Evolutionary conservation across 495 filamentous ascomycete species (phyloP), one percentile per base, ranked within the genome.

Genomic region (Penicillium arizonense): DNA sequence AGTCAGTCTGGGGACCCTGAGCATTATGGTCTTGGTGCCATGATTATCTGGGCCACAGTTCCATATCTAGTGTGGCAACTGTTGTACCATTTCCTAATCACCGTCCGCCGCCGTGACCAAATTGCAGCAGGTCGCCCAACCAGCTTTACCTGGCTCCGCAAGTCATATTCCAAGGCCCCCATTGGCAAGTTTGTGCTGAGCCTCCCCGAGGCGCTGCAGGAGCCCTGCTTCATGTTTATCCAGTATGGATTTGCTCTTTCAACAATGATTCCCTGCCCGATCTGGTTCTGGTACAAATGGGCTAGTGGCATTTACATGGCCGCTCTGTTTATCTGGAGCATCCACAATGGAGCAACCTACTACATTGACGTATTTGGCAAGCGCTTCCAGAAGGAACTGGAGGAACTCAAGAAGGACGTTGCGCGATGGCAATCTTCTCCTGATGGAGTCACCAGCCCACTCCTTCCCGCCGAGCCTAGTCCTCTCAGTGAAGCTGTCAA

Each of bases 291-390:
- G 79, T 91, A 84, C 63, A 82, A 87, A 16, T 91, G 86, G 82
- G 82, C 86, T 1, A 93, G 88, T 38, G 86, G 85, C 2, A 51
- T 66, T 0, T 97, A 96, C 73, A 75, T 98, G 47, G 70, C 85
- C 5, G 75, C 80, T 8, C 82, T 98, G 16, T 97, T 97, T 61
- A 71, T 82, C 30, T 96, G 93, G 91, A 91, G 87, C 59, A 82
- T 96, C 44, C 90, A 96, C 69, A 98, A 98, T 57, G 94, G 94
- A 24, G 89, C 91, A 21, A 96, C 91, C 12, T 98, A 88, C 67
- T 98, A 98, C 68, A 96, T 97, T 65, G 94, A 98, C 58, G 87
- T 96, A 12, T 98, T 96, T 58, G 94, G 94, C 50, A 96, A 87
- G 64, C 84, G 91, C 5, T 97, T 97, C 77, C 89, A 97, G 76